These are phyloP conservation scores for Pythium dissimile DNA, from an alignment of 352 stramenopile species.

Conservation along the genomic window DNA sequence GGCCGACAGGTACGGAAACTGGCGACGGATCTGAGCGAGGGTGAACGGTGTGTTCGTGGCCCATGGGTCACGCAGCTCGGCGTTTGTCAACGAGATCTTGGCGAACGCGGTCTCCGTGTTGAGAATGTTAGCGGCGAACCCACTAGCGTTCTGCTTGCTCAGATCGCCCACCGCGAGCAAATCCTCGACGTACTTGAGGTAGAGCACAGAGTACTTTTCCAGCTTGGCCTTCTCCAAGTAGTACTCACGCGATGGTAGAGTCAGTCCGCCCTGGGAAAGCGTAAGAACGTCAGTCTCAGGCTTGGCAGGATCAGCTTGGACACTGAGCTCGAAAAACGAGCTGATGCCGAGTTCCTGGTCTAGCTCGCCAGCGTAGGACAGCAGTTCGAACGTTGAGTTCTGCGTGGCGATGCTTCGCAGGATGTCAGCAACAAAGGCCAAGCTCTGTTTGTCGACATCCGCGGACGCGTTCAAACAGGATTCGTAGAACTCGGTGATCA, in stretches of 20 bases:
- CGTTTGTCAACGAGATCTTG: conserved; percentile 81
- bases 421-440: conserved; percentile 35
- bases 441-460: conserved; percentile 34
- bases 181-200: conserved; percentile 42
- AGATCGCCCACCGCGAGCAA: conserved; percentile 40
- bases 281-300: conserved; percentile 43
- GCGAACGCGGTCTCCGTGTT: conserved; percentile 79
- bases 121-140: conserved; percentile 37
- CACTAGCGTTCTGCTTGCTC: conserved; percentile 35
- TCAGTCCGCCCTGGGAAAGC: conserved; percentile 52
- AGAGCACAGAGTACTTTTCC: conserved; percentile 37
- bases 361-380: conserved; percentile 42
- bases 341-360: conserved; percentile 40
- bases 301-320: conserved; percentile 43
- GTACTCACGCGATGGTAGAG: conserved; percentile 60
- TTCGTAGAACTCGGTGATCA: conserved; percentile 53
- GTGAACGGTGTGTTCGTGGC: conserved; percentile 85
- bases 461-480: conserved; percentile 42
- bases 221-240: conserved; percentile 46
- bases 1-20: conserved; percentile 47
- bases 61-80: conserved; percentile 80
- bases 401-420: conserved; percentile 35
- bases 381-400: conserved; percentile 36
- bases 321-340: conserved; percentile 48
- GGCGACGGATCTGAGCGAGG: conserved; percentile 48